These are phyloP conservation scores for Lathyrus tuberosus DNA, from an alignment of 306 rosid genomes.

Conservation along the genomic window DNA sequence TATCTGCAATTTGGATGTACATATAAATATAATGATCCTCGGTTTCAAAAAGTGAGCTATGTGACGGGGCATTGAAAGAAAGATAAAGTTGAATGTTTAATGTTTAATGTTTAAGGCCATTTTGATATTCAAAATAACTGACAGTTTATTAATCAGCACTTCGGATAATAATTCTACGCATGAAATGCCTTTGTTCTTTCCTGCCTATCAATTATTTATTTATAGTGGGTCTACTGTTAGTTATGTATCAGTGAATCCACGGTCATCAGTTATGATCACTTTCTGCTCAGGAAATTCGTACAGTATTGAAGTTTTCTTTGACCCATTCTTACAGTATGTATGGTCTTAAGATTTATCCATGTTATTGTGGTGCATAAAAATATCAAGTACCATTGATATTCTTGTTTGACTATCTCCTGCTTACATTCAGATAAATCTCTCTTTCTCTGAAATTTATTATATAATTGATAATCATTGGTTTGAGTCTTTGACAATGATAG, in stretches of 20 bases:
- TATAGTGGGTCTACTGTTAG: slow-evolving; percentile 3
- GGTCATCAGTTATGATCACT: slow-evolving; percentile 1
- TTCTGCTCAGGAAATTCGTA: background rate
- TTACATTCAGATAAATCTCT: slow-evolving; percentile 13
- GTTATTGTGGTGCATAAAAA: slow-evolving; percentile 16
- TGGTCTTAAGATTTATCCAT: slow-evolving; percentile 16
- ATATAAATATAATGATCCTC: slow-evolving; percentile 8
- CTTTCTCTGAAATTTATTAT: slow-evolving; percentile 14
- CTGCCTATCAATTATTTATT: background rate
- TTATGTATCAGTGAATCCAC: slow-evolving; percentile 4
- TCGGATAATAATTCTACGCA: too few species aligned
- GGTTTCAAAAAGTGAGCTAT: slow-evolving; percentile 18
- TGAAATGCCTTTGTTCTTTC: too few species aligned
- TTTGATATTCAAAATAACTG: too few species aligned
- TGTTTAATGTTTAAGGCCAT: too few species aligned
- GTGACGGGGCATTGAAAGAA: background rate
- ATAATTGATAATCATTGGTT: slow-evolving; percentile 29
- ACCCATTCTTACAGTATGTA: slow-evolving; percentile 2
- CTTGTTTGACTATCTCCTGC: slow-evolving; percentile 25
- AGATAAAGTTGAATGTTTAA: too few species aligned
- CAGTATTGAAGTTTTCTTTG: slow-evolving; percentile 32
- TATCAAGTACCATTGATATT: slow-evolving; percentile 16
- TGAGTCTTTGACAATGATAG: slow-evolving; percentile 35
- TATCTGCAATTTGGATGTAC: background rate
- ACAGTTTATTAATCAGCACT: too few species aligned